Conservation (phyloP, 202 grass and related monocot species). For the Zoysia matrella region DNA sequence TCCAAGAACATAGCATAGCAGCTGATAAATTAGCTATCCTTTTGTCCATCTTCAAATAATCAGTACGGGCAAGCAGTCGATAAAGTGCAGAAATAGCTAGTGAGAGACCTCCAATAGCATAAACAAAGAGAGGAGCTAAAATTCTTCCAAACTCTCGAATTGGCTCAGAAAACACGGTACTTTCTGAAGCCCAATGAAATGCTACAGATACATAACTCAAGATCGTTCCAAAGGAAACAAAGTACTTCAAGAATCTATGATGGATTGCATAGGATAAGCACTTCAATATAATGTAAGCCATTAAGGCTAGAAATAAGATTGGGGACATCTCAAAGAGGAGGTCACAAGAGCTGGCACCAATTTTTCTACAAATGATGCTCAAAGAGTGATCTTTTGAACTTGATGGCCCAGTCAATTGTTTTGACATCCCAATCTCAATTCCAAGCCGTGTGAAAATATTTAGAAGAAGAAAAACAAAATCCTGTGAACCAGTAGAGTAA, state of each 20-base stretch:
- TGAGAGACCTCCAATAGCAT: conserved; percentile 66
- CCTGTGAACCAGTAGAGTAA: conserved; percentile 55
- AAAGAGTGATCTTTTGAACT: conserved; percentile 59
- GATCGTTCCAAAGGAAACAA: conserved; percentile 54
- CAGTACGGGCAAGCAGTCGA: conserved; percentile 40
- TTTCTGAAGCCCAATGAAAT: conserved; percentile 79
- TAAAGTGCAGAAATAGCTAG: conserved; percentile 61
- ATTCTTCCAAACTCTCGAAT: conserved; percentile 55
- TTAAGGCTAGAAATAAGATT: conserved; percentile 54
- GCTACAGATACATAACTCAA: conserved; percentile 71
- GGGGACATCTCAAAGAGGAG: conserved; percentile 63
- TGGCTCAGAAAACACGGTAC: conserved; percentile 37
- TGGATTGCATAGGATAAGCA: conserved; percentile 41
- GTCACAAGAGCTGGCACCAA: conserved; percentile 49
- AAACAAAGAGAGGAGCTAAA: conserved; percentile 74
- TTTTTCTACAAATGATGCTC: conserved; percentile 44
- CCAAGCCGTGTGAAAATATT: conserved; percentile 69
- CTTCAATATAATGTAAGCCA: conserved; percentile 60
- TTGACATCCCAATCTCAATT: conserved; percentile 83
- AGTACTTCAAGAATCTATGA: conserved; percentile 58
- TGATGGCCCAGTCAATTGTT: conserved; percentile 64
- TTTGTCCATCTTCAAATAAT: conserved; percentile 44
- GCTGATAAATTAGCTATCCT: conserved; percentile 58
- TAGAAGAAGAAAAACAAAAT: conserved; percentile 79
- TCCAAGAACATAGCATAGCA: conserved; percentile 80